phyloP scores from a whole-genome alignment of 805 yeast genomes.

The Candida stauntonica region DNA sequence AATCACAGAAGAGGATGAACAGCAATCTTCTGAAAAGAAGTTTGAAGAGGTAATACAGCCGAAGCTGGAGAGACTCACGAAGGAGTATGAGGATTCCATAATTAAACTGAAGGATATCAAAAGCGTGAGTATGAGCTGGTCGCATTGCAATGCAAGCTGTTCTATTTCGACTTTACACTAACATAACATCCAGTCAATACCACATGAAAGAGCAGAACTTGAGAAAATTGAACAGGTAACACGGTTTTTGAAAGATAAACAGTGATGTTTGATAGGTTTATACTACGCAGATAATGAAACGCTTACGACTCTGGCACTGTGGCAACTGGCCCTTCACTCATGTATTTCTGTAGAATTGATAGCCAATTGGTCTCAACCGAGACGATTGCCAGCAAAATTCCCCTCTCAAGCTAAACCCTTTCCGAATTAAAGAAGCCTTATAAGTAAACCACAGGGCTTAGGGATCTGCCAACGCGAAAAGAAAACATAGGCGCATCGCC shows the following conservation, averaged over 20 bases:
- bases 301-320: too few species aligned
- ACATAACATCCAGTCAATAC: conserved; percentile 18
- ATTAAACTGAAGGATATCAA: conserved; percentile 16
- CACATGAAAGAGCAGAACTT: conserved; percentile 26
- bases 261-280: conserved; percentile 8
- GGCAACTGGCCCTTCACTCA: too few species aligned
- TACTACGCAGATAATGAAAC: too few species aligned
- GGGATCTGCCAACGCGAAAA: not conserved
- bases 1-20: conserved; percentile 2
- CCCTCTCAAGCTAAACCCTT: too few species aligned
- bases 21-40: not conserved
- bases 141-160: too few species aligned
- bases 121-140: conserved; percentile 15
- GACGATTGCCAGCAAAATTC: too few species aligned
- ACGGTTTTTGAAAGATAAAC: conserved; percentile 18
- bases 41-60: conserved; percentile 7
- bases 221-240: conserved; percentile 29
- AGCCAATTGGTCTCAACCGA: too few species aligned
- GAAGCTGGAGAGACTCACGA: conserved; percentile 12
- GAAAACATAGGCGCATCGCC: conserved; percentile 1
- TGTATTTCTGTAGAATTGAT: too few species aligned
- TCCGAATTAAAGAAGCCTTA: too few species aligned
- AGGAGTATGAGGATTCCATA: conserved; percentile 19
- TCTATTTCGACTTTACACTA: conserved; percentile 6
- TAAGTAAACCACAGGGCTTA: too few species aligned